Evolutionary conservation across 2,329 filamentous ascomycete species (phyloP), one percentile per base, ranked within the genome.

Genomic region (Monosporascus sp.): DNA sequence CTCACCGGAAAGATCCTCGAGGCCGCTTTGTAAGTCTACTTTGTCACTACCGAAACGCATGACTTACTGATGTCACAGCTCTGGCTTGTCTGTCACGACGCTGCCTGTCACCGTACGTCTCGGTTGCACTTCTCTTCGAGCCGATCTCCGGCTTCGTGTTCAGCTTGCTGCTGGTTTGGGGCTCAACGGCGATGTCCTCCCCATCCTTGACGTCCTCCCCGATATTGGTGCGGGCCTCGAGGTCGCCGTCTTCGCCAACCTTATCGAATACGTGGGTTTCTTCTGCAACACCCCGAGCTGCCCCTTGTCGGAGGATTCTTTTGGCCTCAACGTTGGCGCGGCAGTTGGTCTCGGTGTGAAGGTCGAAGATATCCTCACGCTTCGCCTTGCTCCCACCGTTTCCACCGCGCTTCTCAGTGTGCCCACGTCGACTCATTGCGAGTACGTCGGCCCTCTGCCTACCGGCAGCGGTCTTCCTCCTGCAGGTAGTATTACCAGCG

Each of bases 221-320:
- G 62, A 63, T 26, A 57, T 72, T 55, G 70, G 70, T 41, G 70
- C 76, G 22, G 74, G 72, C 58, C 72, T 76, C 37, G 72, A 74
- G 59, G 56, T 76, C 16, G 71, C 70, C 44, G 66, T 82, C 44
- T 82, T 72, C 62, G 74, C 75, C 53, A 77, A 82, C 66, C 63
- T 84, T 7, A 72, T 80, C n/a, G 76, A 83, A 60, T 79, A 82
- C 64, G 72, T 74, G 53, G 70, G 71, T 55, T 64, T 69, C 51
- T 68, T 77, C 51, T 69, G 72, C 49, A 63, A 60, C 37, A 69
- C 68, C 5, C 63, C 66, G 9, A 50, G 58, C 47, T 77, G 75
- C 61, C 68, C 64, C 24, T 59, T 77, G n/a, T 61, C 60, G 44
- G 57, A 62, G 48, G 70, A 74, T 60, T 67, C 62, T 51, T 73